These are phyloP conservation scores for Aspergillus sp. DNA, from an alignment of 2,329 filamentous ascomycete genomes.

Conservation along the genomic window DNA sequence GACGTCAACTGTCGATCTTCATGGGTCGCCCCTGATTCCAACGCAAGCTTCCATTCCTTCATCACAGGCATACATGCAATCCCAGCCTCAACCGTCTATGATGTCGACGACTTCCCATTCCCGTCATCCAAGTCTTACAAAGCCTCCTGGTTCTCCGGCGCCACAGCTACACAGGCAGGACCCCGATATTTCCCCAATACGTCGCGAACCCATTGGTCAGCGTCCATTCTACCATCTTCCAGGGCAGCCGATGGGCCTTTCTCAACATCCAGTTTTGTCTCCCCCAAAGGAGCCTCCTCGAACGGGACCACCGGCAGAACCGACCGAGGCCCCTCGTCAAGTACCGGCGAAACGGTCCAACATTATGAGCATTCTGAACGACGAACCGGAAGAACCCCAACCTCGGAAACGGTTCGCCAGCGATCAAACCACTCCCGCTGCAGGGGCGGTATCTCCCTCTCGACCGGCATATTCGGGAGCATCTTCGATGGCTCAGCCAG, in stretches of 20 bases:
- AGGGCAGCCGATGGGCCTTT: slow-evolving; percentile 23
- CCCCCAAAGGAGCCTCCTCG: slow-evolving; percentile 38
- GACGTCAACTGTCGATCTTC: slow-evolving; percentile 17
- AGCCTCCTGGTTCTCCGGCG: slow-evolving; percentile 35
- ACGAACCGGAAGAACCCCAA: slow-evolving; percentile 48
- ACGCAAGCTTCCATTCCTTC: slow-evolving; percentile 15
- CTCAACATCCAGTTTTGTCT: slow-evolving; percentile 31
- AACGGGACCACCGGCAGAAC: slow-evolving; percentile 28
- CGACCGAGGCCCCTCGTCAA: slow-evolving; percentile 38
- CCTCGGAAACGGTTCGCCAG: slow-evolving; percentile 46
- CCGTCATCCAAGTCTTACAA: slow-evolving; percentile 35
- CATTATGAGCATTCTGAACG: slow-evolving; percentile 50
- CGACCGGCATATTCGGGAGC: slow-evolving; percentile 27
- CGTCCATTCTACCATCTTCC: slow-evolving; percentile 32
- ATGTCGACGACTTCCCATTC: slow-evolving; percentile 32
- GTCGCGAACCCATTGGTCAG: slow-evolving; percentile 36
- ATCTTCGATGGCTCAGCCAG: slow-evolving; percentile 23
- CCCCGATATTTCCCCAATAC: slow-evolving; percentile 32
- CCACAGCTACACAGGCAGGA: slow-evolving; percentile 30
- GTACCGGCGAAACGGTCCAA: slow-evolving; percentile 50
- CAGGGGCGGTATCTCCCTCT: slow-evolving; percentile 19
- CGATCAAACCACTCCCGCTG: slow-evolving; percentile 28
- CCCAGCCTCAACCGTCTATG: slow-evolving; percentile 26
- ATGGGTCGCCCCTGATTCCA: slow-evolving; percentile 23
- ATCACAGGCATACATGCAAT: slow-evolving; percentile 29